Base-by-base conservation (phyloP, 495 filamentous ascomycete genomes). In the Trichocladium antarcticum region DNA sequence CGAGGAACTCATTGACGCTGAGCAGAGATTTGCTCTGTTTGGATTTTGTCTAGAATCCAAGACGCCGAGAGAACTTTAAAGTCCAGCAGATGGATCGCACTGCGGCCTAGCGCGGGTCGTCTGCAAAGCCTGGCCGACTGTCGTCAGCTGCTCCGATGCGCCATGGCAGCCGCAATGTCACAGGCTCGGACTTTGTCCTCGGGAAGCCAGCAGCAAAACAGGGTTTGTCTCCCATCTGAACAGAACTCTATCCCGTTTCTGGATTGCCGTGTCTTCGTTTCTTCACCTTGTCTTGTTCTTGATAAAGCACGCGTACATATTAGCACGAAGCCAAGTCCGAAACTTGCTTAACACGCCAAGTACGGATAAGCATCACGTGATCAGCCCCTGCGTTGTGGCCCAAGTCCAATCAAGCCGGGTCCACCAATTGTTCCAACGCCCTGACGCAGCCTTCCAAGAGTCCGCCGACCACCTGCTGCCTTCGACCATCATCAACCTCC, bases 381-480 rank as follows among this genome's bases (percentile, higher is more conserved):
- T n/a, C 32, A 31, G 22, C 37, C 47, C 43, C 38, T 38, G 43
- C 50, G 47, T 49, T 52, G 39, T 44, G 40, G 37, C 44, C 46
- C 52, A 51, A 55, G 24, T 3, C 24, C 24, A 32, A 32, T 14
- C 49, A 52, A 11, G 42, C 42, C 31, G 48, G 43, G 42, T n/a
- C 40, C 58, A 49, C 45, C 44, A 55, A 48, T 42, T 24, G 51
- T 51, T 57, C 56, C 57, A 58, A 55, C 58, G 50, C 57, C 61
- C 54, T 64, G 59, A 64, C 59, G 59, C 61, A 62, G 61, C 51
- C 57, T 50, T 55, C 54, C 53, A 58, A 53, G 51, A 53, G 37
- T 42, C 55, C 53, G 44, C 35, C 50, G 34, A 38, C 34, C 53
- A 45, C 46, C 45, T 54, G 54, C 53, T 56, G 58, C 57, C 58